phyloP scores from a whole-genome alignment of 1,284 basidiomycete genomes.

The Moniliophthora roreri region DNA sequence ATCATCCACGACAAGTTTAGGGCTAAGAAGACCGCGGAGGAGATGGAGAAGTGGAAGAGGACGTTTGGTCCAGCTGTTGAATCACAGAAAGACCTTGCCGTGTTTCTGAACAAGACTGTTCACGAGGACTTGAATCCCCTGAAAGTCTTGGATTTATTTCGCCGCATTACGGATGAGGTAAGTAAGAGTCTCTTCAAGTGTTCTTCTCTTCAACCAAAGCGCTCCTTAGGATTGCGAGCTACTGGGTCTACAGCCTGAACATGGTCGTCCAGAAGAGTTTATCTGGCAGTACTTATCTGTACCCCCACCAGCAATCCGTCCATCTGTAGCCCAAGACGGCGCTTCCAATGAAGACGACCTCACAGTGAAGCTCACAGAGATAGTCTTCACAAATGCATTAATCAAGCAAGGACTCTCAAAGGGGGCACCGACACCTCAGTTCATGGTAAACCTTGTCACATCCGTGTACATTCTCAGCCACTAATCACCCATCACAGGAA shows the following conservation, averaged over 20 bases:
- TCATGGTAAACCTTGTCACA: conserved; percentile 90
- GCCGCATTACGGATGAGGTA: conserved; percentile 90
- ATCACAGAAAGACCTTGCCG: conserved; percentile 83
- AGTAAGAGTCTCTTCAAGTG: conserved; percentile 17
- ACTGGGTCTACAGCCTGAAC: conserved; percentile 86
- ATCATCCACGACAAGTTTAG: conserved; percentile 99
- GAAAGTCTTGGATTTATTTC: conserved; percentile 93
- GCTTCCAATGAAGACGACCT: conserved; percentile 99
- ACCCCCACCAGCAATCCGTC: conserved; percentile 96
- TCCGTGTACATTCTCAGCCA: no score
- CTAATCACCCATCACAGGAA: conserved; percentile 70
- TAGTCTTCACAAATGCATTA: conserved; percentile 92
- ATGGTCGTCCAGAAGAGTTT: conserved; percentile 95
- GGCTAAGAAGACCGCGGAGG: conserved; percentile 90
- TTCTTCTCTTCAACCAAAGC: neutral
- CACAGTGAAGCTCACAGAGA: conserved; percentile 97
- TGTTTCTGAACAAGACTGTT: conserved; percentile 86
- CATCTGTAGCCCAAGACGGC: conserved; percentile 95
- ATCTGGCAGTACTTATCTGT: conserved; percentile 99
- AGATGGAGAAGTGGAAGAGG: conserved; percentile 86
- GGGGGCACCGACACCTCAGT: conserved; percentile 84
- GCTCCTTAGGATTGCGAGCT: conserved; percentile 85
- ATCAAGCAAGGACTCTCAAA: conserved; percentile 90
- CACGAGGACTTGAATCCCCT: conserved; percentile 95
- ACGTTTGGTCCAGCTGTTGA: conserved; percentile 85